Base-by-base conservation (phyloP, 192 early-diverging fungal species). In the Gryganskiella cystojenkinii region DNA sequence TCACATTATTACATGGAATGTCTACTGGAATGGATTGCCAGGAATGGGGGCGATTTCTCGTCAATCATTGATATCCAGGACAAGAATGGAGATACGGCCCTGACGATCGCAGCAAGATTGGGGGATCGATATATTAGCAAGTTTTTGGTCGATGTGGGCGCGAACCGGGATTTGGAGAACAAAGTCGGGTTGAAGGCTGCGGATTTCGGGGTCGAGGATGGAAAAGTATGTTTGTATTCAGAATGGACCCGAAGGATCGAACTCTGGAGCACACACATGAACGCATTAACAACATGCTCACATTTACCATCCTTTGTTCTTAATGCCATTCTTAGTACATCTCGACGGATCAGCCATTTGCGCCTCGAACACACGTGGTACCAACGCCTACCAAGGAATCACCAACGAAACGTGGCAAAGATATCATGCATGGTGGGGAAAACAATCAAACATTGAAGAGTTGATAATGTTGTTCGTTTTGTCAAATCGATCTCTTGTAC, bases 1-100 rank as follows among this genome's bases (percentile, higher is more conserved):
- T 86, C 91, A 2, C 68, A 87, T n/a, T 98, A 98, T 69, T 99
- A 99, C 67, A 90, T 96, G 74, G 93, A 98, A 61, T 89, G 93
- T 67, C 49, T 96, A 19, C 64, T 96, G 19, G 87, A 91, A 37
- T 91, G 82, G 87, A 92, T 80, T 78, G 85, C 66, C 19, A 82
- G 33, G n/a, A 86, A 64, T 0, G 86, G 80, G 5, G 79, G 81
- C 13, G 68, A 83, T 42, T 83, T 84, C 56, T 71, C 81, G 5
- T 61, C 73, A 5, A 56, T 91, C 2, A 58, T 95, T 20, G 85
- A 95, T 74, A 60, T 82, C 22, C 82, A 89, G 60, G 94, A 96
- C 62, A 80, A 71, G 33, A 87, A 90, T 31, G 92, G 93, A 0
- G 92, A 96, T 61, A 98, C 97, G 10, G 93, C 97, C 0, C 73